Percentiles rank a stretch among this genome's conserved stretches.
phyloP scores from a whole-genome alignment of 2,329 filamentous ascomycete species.

The Ophiostoma perfectum region DNA sequence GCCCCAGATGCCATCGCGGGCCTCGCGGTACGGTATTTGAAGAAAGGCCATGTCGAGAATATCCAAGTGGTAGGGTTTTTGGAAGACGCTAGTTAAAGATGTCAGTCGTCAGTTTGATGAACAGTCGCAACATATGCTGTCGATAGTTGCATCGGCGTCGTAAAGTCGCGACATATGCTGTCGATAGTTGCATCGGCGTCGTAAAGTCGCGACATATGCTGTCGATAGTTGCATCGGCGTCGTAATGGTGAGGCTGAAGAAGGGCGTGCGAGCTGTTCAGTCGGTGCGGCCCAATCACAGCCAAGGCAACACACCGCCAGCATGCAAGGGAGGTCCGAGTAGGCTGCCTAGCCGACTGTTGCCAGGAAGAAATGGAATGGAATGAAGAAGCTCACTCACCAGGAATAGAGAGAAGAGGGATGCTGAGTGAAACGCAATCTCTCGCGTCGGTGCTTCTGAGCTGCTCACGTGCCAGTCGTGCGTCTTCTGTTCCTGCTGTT shows the following conservation, averaged over 20 bases:
- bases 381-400: neutral
- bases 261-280: neutral
- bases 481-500: neutral
- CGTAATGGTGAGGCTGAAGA: too few species aligned
- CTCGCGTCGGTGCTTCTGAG: neutral
- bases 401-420: neutral
- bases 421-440: neutral
- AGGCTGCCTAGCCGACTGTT: neutral
- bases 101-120: neutral
- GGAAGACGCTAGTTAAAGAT: neutral
- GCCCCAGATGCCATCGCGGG: conserved; percentile 37
- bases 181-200: too few species aligned
- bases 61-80: neutral
- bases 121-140: neutral
- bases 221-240: too few species aligned
- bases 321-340: neutral
- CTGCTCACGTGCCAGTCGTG: conserved; percentile 9
- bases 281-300: neutral
- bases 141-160: too few species aligned
- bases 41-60: conserved; percentile 16
- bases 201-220: too few species aligned
- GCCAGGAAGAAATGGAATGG: neutral
- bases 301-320: neutral
- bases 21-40: conserved; percentile 35
- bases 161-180: too few species aligned